Conservation (phyloP, 345 rosid genomes). For the Physaria fendleri region DNA sequence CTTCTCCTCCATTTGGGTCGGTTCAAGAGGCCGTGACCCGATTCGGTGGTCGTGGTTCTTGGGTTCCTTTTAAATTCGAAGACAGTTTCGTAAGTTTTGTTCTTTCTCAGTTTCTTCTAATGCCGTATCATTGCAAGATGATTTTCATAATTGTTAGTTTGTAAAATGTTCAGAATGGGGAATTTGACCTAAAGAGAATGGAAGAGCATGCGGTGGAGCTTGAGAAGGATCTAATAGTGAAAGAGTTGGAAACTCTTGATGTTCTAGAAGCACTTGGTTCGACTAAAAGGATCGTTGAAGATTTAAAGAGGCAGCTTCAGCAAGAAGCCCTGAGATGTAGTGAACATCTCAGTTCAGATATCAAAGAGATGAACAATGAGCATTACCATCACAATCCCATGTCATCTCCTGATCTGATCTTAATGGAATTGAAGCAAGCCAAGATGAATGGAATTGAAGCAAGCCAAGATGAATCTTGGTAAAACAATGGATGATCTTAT, state of each 20-base stretch:
- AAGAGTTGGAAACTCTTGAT: conserved; percentile 88
- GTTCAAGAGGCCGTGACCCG: conserved; percentile 90
- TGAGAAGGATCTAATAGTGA: conserved; percentile 90
- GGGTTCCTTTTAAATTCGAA: conserved; percentile 61
- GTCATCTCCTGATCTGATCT: conserved; percentile 65
- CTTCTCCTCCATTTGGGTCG: conserved; percentile 87
- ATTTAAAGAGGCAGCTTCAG: conserved; percentile 75
- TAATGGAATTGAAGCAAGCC: conserved; percentile 84
- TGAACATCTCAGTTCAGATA: conserved; percentile 31
- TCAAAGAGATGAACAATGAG: conserved; percentile 60
- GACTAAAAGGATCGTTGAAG: conserved; percentile 79
- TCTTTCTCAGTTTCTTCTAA: neutral
- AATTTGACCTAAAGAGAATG: conserved; percentile 78
- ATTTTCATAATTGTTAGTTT: neutral
- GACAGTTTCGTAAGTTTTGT: conserved; percentile 31
- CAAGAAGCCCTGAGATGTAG: conserved; percentile 70
- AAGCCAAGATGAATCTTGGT: conserved; percentile 78
- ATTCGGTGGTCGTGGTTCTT: conserved; percentile 78
- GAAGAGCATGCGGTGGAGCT: conserved; percentile 81
- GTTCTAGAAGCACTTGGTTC: conserved; percentile 87
- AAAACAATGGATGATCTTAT: conserved; percentile 82
- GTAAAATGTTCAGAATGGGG: conserved; percentile 36
- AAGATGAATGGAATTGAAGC: conserved; percentile 76
- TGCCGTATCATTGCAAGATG: neutral
- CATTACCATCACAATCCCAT: conserved; percentile 32